A percentile compares a stretch with the other conserved stretches of the same genome.
phyloP scores from a whole-genome alignment of 2,329 filamentous ascomycete genomes.

The Pseudogymnoascus sp. region DNA sequence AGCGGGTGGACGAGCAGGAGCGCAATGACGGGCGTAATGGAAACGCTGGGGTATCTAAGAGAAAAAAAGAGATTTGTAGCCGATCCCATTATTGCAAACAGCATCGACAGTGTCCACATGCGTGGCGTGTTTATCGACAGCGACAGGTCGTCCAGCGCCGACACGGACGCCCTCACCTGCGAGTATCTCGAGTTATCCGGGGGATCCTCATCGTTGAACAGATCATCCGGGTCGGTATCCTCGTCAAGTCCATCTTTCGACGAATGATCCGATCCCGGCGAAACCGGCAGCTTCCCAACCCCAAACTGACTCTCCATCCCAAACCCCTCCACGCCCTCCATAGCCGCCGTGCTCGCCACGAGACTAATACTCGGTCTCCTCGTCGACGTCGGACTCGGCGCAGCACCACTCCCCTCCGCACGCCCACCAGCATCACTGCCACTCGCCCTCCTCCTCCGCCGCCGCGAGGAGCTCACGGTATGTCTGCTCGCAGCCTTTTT shows the following conservation, averaged over 20 bases:
- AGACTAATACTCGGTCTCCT: background rate
- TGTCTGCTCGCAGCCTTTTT: constrained; percentile 22
- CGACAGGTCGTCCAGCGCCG: constrained; percentile 63
- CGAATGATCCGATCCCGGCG: constrained; percentile 30
- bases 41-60: constrained; percentile 80
- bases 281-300: constrained; percentile 19
- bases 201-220: constrained; percentile 40
- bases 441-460: background rate
- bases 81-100: constrained; percentile 74
- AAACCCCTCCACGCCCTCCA: constrained; percentile 17
- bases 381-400: constrained; percentile 12
- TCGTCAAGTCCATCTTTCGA: constrained; percentile 26
- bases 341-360: constrained; percentile 8
- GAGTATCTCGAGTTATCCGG: constrained; percentile 67
- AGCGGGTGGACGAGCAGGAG: constrained; percentile 77
- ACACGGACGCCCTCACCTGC: constrained; percentile 71
- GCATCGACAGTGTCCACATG: constrained; percentile 74
- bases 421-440: background rate
- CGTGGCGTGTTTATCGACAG: constrained; percentile 82
- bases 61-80: constrained; percentile 85
- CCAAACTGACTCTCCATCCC: constrained; percentile 19
- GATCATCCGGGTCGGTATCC: constrained; percentile 25
- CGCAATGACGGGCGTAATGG: constrained; percentile 82
- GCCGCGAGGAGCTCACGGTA: constrained; percentile 16
- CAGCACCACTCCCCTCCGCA: background rate